Evolutionary conservation across 2,329 filamentous ascomycete species (phyloP).

Genomic region (Penicillium sumatraense): DNA sequence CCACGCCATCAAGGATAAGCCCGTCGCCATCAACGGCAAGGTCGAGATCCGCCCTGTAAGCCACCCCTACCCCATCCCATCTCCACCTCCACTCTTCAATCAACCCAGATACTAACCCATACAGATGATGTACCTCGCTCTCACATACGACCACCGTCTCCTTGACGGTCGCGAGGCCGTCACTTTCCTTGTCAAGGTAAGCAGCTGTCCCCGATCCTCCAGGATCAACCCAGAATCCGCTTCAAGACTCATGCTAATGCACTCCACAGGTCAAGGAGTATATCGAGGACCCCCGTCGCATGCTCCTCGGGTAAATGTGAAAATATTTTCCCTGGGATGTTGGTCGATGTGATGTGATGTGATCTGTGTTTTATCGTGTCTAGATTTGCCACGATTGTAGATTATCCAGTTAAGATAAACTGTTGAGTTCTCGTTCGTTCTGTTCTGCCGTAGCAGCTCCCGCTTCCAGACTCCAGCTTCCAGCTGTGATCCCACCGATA

Average conservation of each 20-base stretch:
- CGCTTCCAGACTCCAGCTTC: too few species aligned
- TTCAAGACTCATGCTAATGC: too few species aligned
- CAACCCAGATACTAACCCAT: not conserved
- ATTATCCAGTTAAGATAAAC: constrained; percentile 33
- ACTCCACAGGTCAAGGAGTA: constrained; percentile 84
- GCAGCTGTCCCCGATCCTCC: too few species aligned
- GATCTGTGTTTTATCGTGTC: constrained; percentile 16
- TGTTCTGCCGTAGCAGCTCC: too few species aligned
- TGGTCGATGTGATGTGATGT: too few species aligned
- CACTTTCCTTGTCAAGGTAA: constrained; percentile 86
- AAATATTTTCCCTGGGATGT: too few species aligned
- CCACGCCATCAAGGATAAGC: constrained; percentile 94
- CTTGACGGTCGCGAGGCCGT: constrained; percentile 94
- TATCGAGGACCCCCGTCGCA: constrained; percentile 91
- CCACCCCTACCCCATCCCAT: not conserved
- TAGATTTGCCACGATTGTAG: constrained; percentile 31
- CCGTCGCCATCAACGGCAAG: constrained; percentile 89
- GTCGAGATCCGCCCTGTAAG: constrained; percentile 82
- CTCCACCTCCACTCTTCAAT: not conserved
- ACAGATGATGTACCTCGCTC: constrained; percentile 95
- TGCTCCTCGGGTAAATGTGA: constrained; percentile 69
- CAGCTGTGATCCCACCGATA: too few species aligned
- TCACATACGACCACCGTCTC: constrained; percentile 97
- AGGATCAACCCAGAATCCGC: too few species aligned
- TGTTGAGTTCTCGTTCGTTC: too few species aligned